These are phyloP conservation scores for Kandelia obovata DNA, from an alignment of 345 rosid genomes.

Conservation along the genomic window DNA sequence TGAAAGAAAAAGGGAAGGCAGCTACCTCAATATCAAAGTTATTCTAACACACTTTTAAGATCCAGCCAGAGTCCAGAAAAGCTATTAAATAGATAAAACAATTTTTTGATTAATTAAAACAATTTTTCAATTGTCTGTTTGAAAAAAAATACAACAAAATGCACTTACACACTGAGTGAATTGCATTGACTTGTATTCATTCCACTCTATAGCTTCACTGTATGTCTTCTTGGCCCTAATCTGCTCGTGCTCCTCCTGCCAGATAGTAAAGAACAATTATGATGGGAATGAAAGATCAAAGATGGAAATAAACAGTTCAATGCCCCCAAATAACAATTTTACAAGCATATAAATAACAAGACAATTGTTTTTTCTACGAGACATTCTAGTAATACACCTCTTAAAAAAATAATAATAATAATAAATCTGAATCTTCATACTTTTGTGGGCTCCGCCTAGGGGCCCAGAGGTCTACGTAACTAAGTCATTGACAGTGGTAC, in stretches of 20 bases:
- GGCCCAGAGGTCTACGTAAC: neutral
- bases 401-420: too few relatives aligned
- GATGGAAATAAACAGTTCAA: too few relatives aligned
- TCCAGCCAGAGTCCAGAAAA: too few relatives aligned
- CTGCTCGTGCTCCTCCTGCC: constrained; percentile 83
- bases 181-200: constrained; percentile 93
- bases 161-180: constrained; percentile 93
- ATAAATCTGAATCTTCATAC: too few relatives aligned
- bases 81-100: neutral
- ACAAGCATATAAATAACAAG: too few relatives aligned
- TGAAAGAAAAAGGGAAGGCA: constrained; percentile 9
- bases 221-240: constrained; percentile 59
- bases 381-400: too few relatives aligned
- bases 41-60: too few relatives aligned
- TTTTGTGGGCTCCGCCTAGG: neutral
- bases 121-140: neutral
- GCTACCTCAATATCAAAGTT: neutral
- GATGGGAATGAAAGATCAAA: too few relatives aligned
- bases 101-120: neutral
- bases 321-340: too few relatives aligned
- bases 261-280: neutral
- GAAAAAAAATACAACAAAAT: too few relatives aligned
- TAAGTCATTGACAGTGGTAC: too few relatives aligned
- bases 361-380: neutral
- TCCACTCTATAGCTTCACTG: constrained; percentile 65